Evolutionary conservation across 768 basidiomycete species (phyloP), one percentile per base, ranked within the genome.

Genomic region (Lactarius tabidus): DNA sequence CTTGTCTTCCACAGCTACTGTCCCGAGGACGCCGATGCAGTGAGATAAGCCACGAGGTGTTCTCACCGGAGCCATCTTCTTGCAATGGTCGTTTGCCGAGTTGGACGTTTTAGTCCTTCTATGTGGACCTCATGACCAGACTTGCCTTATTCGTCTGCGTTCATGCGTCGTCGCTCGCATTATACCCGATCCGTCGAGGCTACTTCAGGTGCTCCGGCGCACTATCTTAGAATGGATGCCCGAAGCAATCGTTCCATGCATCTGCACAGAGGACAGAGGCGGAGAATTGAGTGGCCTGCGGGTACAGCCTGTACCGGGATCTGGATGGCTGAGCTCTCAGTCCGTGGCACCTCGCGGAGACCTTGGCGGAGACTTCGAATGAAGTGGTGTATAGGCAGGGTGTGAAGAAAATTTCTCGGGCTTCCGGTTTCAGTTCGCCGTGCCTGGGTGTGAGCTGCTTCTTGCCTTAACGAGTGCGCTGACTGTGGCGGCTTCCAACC

Each of bases 191-290:
- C 48, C 36, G 64, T 61, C 59, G 33, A 38, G 28, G 23, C 9
- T 12, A 36, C 26, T 33, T 20, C 48, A 20, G 33, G n/a, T 38
- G 59, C 64, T 61, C 57, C 59, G 18, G 36, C 59, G 64, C 45
- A 31, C 64, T 51, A 31, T 29, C 64, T 53, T 55, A 61, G 60
- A 61, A 57, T 57, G 60, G 60, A 57, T 61, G 60, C 31, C 57
- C 60, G 55, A 26, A 23, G n/a, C 26, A 29, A 14, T 12, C 23
- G n/a, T 55, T 48, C 52, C 28, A 23, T 14, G 7, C 38, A 10
- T 55, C 23, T 31, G n/a, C 26, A 39, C 12, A 20, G 63, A 26
- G 26, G 48, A 26, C 7, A 12, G 14, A 26, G 33, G 29, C 52
- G 62, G 51, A 20, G 36, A 57, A 35, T 26, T 51, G 20, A 15